These are phyloP conservation scores for Camellia oleifera DNA, from an alignment of 179 eudicot genomes.

Conservation along the genomic window DNA sequence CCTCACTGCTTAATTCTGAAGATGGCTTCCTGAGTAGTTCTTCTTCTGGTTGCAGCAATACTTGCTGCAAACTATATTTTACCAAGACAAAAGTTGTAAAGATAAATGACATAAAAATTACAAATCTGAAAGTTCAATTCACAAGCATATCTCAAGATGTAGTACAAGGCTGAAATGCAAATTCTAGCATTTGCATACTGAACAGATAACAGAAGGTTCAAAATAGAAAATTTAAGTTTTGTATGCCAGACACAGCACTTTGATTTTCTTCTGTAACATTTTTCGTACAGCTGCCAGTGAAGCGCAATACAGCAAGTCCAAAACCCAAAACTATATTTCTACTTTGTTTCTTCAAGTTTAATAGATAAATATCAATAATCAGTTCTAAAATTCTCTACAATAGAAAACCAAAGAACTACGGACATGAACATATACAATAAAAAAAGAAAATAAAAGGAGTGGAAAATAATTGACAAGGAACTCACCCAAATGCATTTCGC, in stretches of 20 bases:
- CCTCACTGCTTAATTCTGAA: constrained; percentile 59
- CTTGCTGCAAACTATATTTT: constrained; percentile 56
- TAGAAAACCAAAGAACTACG: background rate
- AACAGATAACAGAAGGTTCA: background rate
- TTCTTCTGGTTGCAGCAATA: constrained; percentile 77
- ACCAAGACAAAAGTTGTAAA: background rate
- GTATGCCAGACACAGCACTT: background rate
- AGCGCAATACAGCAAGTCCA: background rate
- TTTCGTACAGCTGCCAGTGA: background rate
- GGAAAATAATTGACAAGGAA: constrained; percentile 2
- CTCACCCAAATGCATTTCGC: constrained; percentile 77
- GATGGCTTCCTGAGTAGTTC: constrained; percentile 60
- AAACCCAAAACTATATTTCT: background rate
- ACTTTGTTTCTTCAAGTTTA: background rate
- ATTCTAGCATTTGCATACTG: background rate
- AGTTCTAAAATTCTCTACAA: background rate
- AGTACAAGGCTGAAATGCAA: background rate
- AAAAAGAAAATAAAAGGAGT: background rate
- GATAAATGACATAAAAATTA: background rate
- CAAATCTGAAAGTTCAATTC: constrained; percentile 3
- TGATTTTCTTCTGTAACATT: background rate
- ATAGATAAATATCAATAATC: background rate
- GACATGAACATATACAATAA: background rate
- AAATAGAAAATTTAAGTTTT: background rate
- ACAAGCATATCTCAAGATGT: background rate